Conservation (phyloP, 2,329 filamentous ascomycete species). For the Colletotrichum simmondsii region DNA sequence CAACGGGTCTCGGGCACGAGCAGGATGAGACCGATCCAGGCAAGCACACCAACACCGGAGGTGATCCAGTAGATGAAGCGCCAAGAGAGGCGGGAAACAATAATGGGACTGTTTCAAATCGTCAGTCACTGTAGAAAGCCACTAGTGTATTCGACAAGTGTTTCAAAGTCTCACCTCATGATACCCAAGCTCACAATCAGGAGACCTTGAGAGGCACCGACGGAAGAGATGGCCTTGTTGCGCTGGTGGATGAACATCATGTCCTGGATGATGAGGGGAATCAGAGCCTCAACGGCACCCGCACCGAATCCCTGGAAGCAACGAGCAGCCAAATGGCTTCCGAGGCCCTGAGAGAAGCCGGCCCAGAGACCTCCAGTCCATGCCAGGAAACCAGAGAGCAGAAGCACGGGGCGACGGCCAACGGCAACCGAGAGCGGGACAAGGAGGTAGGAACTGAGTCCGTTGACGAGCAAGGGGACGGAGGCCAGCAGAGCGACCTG, state of each 20-base stretch:
- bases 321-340: slow-evolving; percentile 45
- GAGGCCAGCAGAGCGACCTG: slow-evolving; percentile 45
- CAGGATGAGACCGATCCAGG: slow-evolving; percentile 47
- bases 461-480: slow-evolving; percentile 48
- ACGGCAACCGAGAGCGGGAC: slow-evolving; percentile 49
- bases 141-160: neutral
- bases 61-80: slow-evolving; percentile 49
- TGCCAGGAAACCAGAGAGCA: slow-evolving; percentile 44
- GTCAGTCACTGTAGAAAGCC: neutral
- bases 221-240: slow-evolving; percentile 45
- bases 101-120: slow-evolving; percentile 36
- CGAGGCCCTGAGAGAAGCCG: slow-evolving; percentile 43
- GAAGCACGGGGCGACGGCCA: slow-evolving; percentile 48
- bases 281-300: slow-evolving; percentile 47
- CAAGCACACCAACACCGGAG: slow-evolving; percentile 42
- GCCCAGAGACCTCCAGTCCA: slow-evolving; percentile 51
- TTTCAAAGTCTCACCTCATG: slow-evolving; percentile 24
- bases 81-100: slow-evolving; percentile 46
- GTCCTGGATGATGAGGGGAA: slow-evolving; percentile 51
- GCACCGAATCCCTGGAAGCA: slow-evolving; percentile 48
- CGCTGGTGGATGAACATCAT: slow-evolving; percentile 52
- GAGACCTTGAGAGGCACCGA: slow-evolving; percentile 43
- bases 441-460: slow-evolving; percentile 48
- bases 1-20: slow-evolving; percentile 51
- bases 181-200: slow-evolving; percentile 44